Evolutionary conservation across 176 grass and related monocot species (phyloP), one percentile per base, ranked within the genome.

Genomic region (Hordeum marinum): DNA sequence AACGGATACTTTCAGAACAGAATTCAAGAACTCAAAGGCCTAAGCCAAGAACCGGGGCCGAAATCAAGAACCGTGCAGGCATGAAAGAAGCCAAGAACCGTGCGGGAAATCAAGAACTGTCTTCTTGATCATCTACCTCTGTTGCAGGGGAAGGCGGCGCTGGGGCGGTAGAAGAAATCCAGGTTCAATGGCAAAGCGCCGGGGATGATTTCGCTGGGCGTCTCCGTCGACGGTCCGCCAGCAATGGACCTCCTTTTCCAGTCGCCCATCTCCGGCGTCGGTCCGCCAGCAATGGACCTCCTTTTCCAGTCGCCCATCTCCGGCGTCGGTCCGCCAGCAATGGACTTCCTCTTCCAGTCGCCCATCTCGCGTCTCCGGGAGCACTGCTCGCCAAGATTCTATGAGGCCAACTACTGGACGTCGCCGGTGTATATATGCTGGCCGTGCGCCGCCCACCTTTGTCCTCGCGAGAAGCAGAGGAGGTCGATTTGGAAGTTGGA

Each of bases 231-330:
- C 23, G 14, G 71, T 29, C 71, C 71, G 13, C 71, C 71, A 25
- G 71, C 71, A 48, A 74, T 48, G 71, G 71, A 74, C 14, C 25
- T 46, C 71, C 71, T 48, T 74, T 41, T 74, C 71, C 71, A 46
- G 48, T 52, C 48, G 48, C 48, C 48, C 36, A 20, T 68, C 39
- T 21, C 12, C 13, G 70, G 40, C 70, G 1, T 27, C 12, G 70
- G 70, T 45, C 70, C 70, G 12, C 70, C 70, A 42, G 70, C 70
- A 46, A 73, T 73, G 70, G 70, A 73, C 13, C 13, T 73, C 70
- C 69, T 45, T 11, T 42, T 72, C 69, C 69, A 48, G 42, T 73
- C 41, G 41, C 3, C 42, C 70, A 73, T 73, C 70, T 73, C 42
- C 13, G 70, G 40, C 41, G 1, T 46, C 12, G 70, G 70, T 45